A percentile compares a stretch with the other conserved stretches of the same genome.
phyloP scores from a whole-genome alignment of 192 early-diverging fungal species.

The Spizellomyces sp. region DNA sequence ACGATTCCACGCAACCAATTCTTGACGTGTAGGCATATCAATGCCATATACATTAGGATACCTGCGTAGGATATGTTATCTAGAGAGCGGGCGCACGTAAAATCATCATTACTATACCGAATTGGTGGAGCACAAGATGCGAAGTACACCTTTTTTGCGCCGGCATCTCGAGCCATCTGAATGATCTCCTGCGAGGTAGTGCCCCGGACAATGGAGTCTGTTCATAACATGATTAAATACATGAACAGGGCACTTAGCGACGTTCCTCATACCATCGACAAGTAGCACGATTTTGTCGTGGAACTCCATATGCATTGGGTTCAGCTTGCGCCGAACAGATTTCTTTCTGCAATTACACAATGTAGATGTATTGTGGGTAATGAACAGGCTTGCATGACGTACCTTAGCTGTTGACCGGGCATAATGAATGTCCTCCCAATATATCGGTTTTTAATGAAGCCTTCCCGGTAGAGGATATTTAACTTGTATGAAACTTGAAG shows the following conservation, averaged over 20 bases:
- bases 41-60: conserved; percentile 99
- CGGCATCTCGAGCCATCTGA: conserved; percentile 98
- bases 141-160: conserved; percentile 98
- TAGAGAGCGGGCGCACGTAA: conserved; percentile 12
- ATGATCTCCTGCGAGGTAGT: conserved; percentile 99
- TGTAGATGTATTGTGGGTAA: too few relatives aligned
- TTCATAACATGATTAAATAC: not conserved
- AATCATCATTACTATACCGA: conserved; percentile 46
- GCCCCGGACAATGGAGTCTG: conserved; percentile 98
- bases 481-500: conserved; percentile 90
- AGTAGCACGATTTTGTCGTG: conserved; percentile 93
- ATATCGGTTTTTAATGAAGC: conserved; percentile 99
- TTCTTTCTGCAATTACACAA: conserved; percentile 43
- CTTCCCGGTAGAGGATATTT: conserved; percentile 93
- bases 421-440: conserved; percentile 99
- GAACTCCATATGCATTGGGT: conserved; percentile 98
- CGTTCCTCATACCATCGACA: conserved; percentile 77
- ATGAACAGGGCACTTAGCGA: not conserved
- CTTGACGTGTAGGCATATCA: conserved; percentile 95
- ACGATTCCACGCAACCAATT: conserved; percentile 84
- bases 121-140: conserved; percentile 97
- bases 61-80: conserved; percentile 19
- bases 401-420: conserved; percentile 82
- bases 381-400: not conserved
- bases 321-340: conserved; percentile 95